Evolutionary conservation across 2,329 filamentous ascomycete species (phyloP).

Genomic region (Paecilomyces sp.): DNA sequence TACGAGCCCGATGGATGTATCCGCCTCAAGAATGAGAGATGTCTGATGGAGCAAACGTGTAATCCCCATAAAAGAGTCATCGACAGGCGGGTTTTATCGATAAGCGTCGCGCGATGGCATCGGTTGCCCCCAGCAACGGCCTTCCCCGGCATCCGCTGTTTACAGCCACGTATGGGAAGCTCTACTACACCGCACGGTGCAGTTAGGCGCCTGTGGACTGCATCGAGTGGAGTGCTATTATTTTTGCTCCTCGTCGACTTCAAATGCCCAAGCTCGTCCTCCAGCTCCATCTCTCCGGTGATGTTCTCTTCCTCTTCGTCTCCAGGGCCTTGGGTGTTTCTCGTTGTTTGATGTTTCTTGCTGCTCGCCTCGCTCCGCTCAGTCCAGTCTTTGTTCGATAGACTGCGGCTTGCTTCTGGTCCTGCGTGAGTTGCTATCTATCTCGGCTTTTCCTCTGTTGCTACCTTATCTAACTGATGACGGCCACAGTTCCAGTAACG

Average conservation of each 20-base stretch:
- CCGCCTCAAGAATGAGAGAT: neutral
- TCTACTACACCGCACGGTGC: neutral
- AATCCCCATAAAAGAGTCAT: neutral
- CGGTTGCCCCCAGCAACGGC: slow-evolving; percentile 3
- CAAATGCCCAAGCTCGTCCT: neutral
- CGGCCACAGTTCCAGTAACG: slow-evolving; percentile 15
- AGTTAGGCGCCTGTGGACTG: neutral
- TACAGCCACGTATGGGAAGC: neutral
- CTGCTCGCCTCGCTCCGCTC: neutral
- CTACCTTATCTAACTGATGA: neutral
- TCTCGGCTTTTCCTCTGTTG: neutral
- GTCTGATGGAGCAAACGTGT: neutral
- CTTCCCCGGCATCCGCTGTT: neutral
- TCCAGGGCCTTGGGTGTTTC: neutral
- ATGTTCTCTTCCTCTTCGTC: neutral
- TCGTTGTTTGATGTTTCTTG: neutral
- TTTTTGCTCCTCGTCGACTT: neutral
- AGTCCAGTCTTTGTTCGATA: neutral
- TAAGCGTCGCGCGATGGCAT: neutral
- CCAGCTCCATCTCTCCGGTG: neutral
- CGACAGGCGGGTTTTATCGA: neutral
- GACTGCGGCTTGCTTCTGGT: neutral
- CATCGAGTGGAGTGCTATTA: neutral
- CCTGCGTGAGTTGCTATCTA: neutral
- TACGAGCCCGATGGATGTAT: neutral